Evolutionary conservation across 2,329 filamentous ascomycete genomes (phyloP).

Genomic region (Escovopsis sp.): DNA sequence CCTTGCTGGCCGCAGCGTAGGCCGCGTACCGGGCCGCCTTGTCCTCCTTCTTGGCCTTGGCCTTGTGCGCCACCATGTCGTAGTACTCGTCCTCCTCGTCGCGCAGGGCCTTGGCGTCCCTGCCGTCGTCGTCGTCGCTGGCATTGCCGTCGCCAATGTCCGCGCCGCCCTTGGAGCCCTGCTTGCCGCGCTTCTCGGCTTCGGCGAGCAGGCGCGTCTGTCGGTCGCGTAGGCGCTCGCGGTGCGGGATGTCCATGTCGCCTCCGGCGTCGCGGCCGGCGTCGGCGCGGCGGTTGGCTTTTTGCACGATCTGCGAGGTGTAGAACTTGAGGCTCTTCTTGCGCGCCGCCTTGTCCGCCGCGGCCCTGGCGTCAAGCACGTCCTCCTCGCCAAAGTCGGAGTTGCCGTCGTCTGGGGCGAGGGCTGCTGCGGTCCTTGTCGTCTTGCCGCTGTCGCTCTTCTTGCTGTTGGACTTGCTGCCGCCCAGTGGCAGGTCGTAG

Average conservation of each 20-base stretch:
- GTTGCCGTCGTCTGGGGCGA: conserved; percentile 35
- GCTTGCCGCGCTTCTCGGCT: conserved; percentile 67
- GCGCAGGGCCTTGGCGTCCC: conserved; percentile 32
- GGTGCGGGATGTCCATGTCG: conserved; percentile 71
- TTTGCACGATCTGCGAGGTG: conserved; percentile 93
- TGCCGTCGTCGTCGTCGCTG: conserved; percentile 46
- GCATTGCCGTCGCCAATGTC: conserved; percentile 54
- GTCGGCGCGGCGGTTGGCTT: conserved; percentile 68
- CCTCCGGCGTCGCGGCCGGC: conserved; percentile 62
- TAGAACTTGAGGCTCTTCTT: conserved; percentile 95
- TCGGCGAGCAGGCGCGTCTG: conserved; percentile 78
- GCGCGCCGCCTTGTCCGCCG: conserved; percentile 72
- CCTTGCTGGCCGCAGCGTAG: conserved; percentile 44
- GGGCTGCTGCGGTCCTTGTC: conserved; percentile 7
- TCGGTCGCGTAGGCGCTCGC: conserved; percentile 74
- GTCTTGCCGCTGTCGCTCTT: conserved; percentile 20
- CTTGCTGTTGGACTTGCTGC: conserved; percentile 32
- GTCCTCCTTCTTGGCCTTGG: conserved; percentile 59
- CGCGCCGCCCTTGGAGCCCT: conserved; percentile 44
- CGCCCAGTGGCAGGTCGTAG: conserved; percentile 39
- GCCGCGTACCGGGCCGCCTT: conserved; percentile 44
- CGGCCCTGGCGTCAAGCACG: conserved; percentile 57
- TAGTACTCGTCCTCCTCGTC: conserved; percentile 67
- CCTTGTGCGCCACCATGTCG: conserved; percentile 61
- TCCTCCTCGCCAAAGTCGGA: conserved; percentile 94